Evolutionary conservation across 192 early-diverging fungal species (phyloP).

Genomic region (Borealophlyctis nickersoniae): DNA sequence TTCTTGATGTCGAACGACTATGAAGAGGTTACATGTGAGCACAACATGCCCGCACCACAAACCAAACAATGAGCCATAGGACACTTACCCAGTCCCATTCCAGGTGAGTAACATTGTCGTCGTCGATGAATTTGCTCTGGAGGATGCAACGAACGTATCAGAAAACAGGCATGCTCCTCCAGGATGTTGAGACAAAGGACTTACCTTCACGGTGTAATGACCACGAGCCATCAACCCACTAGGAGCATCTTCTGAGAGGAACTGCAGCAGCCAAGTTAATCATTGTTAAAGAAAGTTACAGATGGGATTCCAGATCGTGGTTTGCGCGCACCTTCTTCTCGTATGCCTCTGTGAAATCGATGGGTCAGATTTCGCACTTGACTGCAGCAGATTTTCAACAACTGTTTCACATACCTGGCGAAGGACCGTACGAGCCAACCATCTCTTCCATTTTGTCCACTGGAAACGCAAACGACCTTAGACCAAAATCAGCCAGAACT

Average conservation of each 20-base stretch:
- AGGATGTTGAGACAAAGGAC: neutral
- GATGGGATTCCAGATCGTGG: neutral
- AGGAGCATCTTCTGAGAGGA: slow-evolving; percentile 84
- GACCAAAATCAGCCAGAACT: neutral
- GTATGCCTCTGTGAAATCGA: slow-evolving; percentile 48
- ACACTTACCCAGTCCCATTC: slow-evolving; percentile 72
- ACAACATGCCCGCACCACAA: too few species aligned
- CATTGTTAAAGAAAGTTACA: neutral
- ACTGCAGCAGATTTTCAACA: too few species aligned
- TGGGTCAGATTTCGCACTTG: neutral
- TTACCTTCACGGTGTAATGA: slow-evolving; percentile 77
- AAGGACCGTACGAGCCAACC: slow-evolving; percentile 94
- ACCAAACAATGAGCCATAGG: neutral
- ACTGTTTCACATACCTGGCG: slow-evolving; percentile 35
- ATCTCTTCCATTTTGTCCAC: slow-evolving; percentile 94
- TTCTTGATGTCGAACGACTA: slow-evolving; percentile 82
- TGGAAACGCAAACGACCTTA: slow-evolving; percentile 9
- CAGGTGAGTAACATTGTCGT: slow-evolving; percentile 77
- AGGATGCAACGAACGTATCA: slow-evolving; percentile 4
- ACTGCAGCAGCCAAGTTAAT: slow-evolving; percentile 38
- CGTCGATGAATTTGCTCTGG: slow-evolving; percentile 89
- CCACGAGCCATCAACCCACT: slow-evolving; percentile 89
- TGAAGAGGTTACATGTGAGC: neutral
- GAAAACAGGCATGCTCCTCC: neutral
- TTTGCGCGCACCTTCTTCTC: slow-evolving; percentile 67